phyloP scores from a whole-genome alignment of 345 rosid genomes.

The Heritiera littoralis region DNA sequence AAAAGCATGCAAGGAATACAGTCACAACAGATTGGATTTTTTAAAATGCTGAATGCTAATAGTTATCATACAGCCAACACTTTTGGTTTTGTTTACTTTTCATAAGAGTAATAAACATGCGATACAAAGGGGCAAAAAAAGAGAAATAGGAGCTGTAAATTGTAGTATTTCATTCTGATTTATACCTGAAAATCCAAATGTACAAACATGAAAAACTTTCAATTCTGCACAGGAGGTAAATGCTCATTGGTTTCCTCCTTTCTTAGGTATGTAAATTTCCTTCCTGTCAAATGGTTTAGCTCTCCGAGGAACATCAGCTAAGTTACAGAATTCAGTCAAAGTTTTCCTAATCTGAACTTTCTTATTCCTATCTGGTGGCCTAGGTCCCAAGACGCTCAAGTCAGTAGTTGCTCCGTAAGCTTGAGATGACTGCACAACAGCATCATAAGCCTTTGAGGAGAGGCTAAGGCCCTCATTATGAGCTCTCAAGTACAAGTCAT shows the following conservation, averaged over 20 bases:
- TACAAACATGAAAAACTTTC: neutral
- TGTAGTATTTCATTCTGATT: neutral
- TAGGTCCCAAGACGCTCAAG: conserved; percentile 61
- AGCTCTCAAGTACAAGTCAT: conserved; percentile 66
- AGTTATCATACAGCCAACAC: too few species aligned
- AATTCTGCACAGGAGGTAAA: too few species aligned
- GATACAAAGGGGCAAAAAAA: too few species aligned
- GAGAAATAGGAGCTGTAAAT: too few species aligned
- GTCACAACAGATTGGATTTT: too few species aligned
- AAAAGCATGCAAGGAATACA: too few species aligned
- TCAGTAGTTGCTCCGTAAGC: conserved; percentile 58
- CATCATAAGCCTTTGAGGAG: conserved; percentile 66
- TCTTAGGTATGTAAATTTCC: conserved; percentile 35
- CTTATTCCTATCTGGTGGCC: conserved; percentile 51
- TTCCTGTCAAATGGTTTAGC: conserved; percentile 39
- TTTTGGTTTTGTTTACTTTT: too few species aligned
- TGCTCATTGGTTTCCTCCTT: conserved; percentile 16
- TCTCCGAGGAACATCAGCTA: conserved; percentile 43
- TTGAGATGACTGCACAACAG: conserved; percentile 54
- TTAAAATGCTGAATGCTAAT: too few species aligned
- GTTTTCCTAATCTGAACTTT: conserved; percentile 35
- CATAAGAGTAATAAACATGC: too few species aligned
- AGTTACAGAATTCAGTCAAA: conserved; percentile 32
- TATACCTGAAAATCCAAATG: neutral
- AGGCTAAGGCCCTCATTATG: conserved; percentile 56